Conservation (phyloP, 2,329 filamentous ascomycete genomes). For the Byssothecium circinans region DNA sequence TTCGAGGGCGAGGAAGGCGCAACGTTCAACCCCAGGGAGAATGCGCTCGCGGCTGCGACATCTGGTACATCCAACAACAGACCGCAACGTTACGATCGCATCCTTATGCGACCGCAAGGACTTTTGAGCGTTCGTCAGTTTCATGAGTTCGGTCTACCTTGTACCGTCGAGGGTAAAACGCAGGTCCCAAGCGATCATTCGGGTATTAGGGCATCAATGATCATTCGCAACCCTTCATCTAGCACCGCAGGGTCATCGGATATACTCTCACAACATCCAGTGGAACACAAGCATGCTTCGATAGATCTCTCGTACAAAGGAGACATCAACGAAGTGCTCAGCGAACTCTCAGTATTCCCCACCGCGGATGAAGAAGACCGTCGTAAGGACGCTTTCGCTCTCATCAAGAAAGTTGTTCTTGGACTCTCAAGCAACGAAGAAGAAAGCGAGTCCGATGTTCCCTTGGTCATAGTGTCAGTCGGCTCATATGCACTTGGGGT, state of each 20-base stretch:
- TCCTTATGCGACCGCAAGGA: constrained; percentile 55
- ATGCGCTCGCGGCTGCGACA: constrained; percentile 57
- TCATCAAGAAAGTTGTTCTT: constrained; percentile 51
- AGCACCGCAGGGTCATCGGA: background rate
- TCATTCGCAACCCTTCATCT: constrained; percentile 28
- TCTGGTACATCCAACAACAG: constrained; percentile 52
- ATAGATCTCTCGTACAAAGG: constrained; percentile 11
- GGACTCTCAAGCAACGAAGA: constrained; percentile 25
- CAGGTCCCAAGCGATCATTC: constrained; percentile 54
- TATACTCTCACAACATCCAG: constrained; percentile 6
- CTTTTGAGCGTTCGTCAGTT: constrained; percentile 50
- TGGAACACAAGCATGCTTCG: constrained; percentile 16
- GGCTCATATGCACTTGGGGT: constrained; percentile 67
- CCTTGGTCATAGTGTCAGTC: constrained; percentile 61
- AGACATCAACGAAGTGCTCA: constrained; percentile 17
- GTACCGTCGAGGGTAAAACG: constrained; percentile 17
- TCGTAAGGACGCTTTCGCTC: constrained; percentile 50
- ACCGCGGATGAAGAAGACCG: constrained; percentile 46
- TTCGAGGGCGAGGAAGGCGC: constrained; percentile 65
- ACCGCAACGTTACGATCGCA: constrained; percentile 67
- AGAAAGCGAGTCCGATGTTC: constrained; percentile 19
- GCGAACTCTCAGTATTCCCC: constrained; percentile 48
- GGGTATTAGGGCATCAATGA: constrained; percentile 49
- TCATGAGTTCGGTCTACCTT: constrained; percentile 60
- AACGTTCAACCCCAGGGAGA: constrained; percentile 64